Evolutionary conservation across 805 yeast species (phyloP).

Genomic region (Monosporozyma unispora): DNA sequence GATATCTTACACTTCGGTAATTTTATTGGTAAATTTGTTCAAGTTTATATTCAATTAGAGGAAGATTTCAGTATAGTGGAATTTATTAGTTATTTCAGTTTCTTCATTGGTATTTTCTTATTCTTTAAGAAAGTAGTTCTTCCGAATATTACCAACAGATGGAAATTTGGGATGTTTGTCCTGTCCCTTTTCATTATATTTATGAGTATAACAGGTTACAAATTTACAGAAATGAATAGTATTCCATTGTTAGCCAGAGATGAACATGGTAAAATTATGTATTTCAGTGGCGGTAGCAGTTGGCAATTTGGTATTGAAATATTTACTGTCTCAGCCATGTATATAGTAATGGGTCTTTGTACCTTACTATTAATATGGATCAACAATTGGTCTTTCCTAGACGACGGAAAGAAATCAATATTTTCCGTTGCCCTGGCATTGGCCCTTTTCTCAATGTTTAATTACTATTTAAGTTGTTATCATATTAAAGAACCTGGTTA

Average conservation of each 20-base stretch:
- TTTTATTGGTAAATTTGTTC: conserved; percentile 40
- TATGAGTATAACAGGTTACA: conserved; percentile 50
- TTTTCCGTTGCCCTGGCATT: conserved; percentile 11
- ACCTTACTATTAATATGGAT: conserved; percentile 36
- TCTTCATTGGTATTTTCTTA: conserved; percentile 38
- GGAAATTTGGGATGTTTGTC: conserved; percentile 20
- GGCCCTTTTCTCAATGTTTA: conserved; percentile 14
- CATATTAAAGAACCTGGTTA: conserved; percentile 25
- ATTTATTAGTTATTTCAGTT: conserved; percentile 39
- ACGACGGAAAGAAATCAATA: conserved; percentile 15
- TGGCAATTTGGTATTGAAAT: conserved; percentile 70
- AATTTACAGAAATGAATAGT: conserved; percentile 49
- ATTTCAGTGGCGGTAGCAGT: conserved; percentile 53
- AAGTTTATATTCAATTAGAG: conserved; percentile 36
- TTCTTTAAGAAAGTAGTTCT: conserved; percentile 41
- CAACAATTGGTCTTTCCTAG: background rate
- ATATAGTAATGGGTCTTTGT: conserved; percentile 37
- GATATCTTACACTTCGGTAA: conserved; percentile 45
- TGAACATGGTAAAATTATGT: conserved; percentile 43
- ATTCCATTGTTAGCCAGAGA: conserved; percentile 54
- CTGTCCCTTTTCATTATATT: conserved; percentile 35
- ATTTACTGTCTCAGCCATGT: conserved; percentile 42
- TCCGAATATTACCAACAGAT: conserved; percentile 22
- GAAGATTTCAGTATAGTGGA: conserved; percentile 36
- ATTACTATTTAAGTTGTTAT: conserved; percentile 22